phyloP scores from a whole-genome alignment of 2,329 filamentous ascomycete genomes.

The Penicillium sp. region DNA sequence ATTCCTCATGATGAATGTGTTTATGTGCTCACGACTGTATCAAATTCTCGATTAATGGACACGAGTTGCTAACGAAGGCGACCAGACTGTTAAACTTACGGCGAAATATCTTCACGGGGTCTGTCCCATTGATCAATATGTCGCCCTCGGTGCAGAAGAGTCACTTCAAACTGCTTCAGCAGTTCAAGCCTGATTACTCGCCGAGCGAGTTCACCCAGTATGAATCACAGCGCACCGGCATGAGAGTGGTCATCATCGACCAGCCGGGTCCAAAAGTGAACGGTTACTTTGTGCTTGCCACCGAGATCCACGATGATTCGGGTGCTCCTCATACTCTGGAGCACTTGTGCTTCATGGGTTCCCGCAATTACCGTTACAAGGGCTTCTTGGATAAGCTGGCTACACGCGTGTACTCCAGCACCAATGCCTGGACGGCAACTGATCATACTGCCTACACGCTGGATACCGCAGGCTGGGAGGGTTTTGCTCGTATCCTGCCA shows the following conservation, averaged over 20 bases:
- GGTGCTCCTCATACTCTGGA: constrained; percentile 86
- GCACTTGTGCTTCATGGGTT: constrained; percentile 84
- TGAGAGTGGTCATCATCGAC: constrained; percentile 90
- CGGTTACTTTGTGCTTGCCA: constrained; percentile 92
- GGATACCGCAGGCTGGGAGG: constrained; percentile 94
- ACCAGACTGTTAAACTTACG: constrained; percentile 21
- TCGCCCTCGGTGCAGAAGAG: constrained; percentile 48
- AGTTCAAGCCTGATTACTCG: constrained; percentile 86
- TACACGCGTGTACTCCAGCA: constrained; percentile 86
- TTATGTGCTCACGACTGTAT: neutral
- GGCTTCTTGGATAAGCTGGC: constrained; percentile 92
- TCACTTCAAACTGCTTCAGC: constrained; percentile 79
- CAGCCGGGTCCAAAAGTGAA: constrained; percentile 91
- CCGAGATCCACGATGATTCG: constrained; percentile 96
- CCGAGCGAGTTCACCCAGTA: constrained; percentile 88
- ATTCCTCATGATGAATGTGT: neutral
- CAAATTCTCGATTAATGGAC: neutral
- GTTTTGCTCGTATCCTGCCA: constrained; percentile 89
- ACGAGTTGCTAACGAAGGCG: constrained; percentile 16
- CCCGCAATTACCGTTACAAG: constrained; percentile 90
- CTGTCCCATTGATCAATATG: constrained; percentile 49
- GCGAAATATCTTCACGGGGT: constrained; percentile 20
- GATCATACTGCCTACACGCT: constrained; percentile 96
- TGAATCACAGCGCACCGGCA: constrained; percentile 89
- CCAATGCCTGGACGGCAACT: constrained; percentile 95